Conservation (phyloP, 768 basidiomycete species). For the Boletus tomentosulus region DNA sequence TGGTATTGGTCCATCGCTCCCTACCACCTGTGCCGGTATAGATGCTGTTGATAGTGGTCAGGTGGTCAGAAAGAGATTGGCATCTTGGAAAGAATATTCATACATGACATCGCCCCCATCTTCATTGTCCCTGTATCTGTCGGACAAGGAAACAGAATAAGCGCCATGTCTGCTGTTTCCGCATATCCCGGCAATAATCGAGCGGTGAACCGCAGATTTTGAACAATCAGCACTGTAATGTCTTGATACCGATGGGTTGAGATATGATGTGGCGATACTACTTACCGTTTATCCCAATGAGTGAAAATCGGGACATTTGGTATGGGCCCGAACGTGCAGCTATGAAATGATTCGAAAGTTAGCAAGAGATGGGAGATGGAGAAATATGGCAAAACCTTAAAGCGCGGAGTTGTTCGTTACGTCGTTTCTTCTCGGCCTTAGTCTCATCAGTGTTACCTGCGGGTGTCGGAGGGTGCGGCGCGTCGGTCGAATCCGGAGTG, state of each 20-base stretch:
- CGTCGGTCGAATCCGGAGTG: not conserved
- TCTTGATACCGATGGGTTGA: not conserved
- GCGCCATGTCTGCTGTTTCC: constrained; percentile 11
- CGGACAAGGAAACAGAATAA: constrained; percentile 20
- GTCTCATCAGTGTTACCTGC: not conserved
- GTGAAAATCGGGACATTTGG: constrained; percentile 22
- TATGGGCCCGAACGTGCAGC: constrained; percentile 24
- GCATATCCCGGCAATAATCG: constrained; percentile 12
- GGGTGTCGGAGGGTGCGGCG: not conserved
- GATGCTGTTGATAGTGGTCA: constrained; percentile 15
- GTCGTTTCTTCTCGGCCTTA: not conserved
- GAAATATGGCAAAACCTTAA: not conserved
- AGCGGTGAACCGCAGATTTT: constrained; percentile 17
- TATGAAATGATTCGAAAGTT: not conserved
- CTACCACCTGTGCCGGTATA: constrained; percentile 28
- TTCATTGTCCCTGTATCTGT: constrained; percentile 21
- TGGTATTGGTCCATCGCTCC: not conserved
- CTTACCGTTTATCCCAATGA: constrained; percentile 18
- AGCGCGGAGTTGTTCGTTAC: not conserved
- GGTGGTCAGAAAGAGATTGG: not conserved
- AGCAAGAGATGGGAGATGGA: not conserved
- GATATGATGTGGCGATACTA: not conserved
- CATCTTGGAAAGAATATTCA: not conserved
- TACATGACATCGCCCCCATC: constrained; percentile 27
- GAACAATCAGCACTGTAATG: constrained; percentile 6